A percentile compares a stretch with the other conserved stretches of the same genome.
phyloP scores from a whole-genome alignment of 441 rosid genomes.

The Isatis lusitanica region DNA sequence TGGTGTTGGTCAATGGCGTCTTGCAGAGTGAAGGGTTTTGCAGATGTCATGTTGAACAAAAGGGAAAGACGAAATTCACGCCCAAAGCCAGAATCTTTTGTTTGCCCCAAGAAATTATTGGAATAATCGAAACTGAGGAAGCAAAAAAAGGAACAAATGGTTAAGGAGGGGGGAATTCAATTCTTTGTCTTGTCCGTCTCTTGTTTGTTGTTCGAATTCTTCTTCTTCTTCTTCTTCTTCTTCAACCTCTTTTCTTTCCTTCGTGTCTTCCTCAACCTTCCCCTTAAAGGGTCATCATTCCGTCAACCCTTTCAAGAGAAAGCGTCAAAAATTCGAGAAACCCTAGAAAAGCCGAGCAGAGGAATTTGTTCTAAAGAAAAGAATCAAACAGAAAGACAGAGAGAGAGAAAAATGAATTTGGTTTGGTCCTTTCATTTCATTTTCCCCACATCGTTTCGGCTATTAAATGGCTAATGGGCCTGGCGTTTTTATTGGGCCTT shows the following conservation, averaged over 20 bases:
- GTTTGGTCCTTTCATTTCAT: conserved; percentile 26
- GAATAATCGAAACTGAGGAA: conserved; percentile 5
- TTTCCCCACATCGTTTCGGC: conserved; percentile 8
- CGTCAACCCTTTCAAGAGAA: conserved; percentile 38
- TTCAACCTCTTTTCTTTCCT: background rate
- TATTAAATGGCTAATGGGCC: background rate
- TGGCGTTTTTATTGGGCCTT: background rate
- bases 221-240: conserved; percentile 15
- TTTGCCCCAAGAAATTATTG: background rate
- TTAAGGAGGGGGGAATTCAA: background rate
- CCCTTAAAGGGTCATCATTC: conserved; percentile 25
- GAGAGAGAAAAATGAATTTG: conserved; percentile 5
- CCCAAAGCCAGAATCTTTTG: conserved; percentile 31
- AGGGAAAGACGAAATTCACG: conserved; percentile 8
- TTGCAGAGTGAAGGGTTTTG: conserved; percentile 18
- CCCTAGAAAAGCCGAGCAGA: conserved; percentile 33
- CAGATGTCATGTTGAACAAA: conserved; percentile 27
- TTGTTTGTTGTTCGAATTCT: background rate
- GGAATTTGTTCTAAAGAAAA: conserved; percentile 22
- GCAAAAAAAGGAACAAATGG: background rate
- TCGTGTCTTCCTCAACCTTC: conserved; percentile 31
- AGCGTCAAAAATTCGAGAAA: conserved; percentile 34
- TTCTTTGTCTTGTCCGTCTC: background rate
- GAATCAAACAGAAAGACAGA: conserved; percentile 10
- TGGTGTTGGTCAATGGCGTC: conserved; percentile 32